Evolutionary conservation across 2,329 filamentous ascomycete species (phyloP), one percentile per base, ranked within the genome.

Genomic region (Chaetothyriales sp.): DNA sequence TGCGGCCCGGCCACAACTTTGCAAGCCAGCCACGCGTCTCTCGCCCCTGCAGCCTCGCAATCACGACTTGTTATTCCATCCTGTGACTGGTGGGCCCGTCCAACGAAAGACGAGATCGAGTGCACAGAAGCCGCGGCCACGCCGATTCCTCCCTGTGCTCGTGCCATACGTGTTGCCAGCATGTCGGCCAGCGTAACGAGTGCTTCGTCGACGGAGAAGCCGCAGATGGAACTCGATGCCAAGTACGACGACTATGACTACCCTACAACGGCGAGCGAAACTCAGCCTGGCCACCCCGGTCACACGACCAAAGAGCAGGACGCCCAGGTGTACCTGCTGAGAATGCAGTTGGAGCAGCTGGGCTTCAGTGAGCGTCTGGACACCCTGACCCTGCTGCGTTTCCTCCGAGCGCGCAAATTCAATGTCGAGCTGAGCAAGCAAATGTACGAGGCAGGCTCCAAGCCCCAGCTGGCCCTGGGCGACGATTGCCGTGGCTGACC

Each of bases 241-340:
- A 95, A 95, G 74, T 94, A 97, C 76, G 92, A 97, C 73, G 70
- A 94, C 75, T 97, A 92, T 71, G 89, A 95, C 71, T 97, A 80
- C 75, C 92, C 92, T 57, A 87, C 83, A 58, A 83, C 79, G 57
- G 81, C 87, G 46, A 79, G 85, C 51, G 79, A 80, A 61, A 68
- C 77, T 46, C 79, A 83, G 66, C 73, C 75, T 62, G 92, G 92
- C 59, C 89, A 95, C 69, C 83, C 90, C 56, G 92, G 92, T 66
- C 81, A 94, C 70, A 85, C 94, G 63, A 92, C 84, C 51, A 76
- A 81, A 53, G 79, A 86, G 69, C 89, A 97, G 74, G 85, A 95
- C 78, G 89, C 88, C 50, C 83, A 90, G 72, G 84, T 97, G 47
- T 73, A 81, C 65, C 87, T 95, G 76, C 76, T 98, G 67, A 83